Evolutionary conservation across 1,284 basidiomycete species (phyloP), one percentile per base, ranked within the genome.

Genomic region (Fomitopsis schrenkii): DNA sequence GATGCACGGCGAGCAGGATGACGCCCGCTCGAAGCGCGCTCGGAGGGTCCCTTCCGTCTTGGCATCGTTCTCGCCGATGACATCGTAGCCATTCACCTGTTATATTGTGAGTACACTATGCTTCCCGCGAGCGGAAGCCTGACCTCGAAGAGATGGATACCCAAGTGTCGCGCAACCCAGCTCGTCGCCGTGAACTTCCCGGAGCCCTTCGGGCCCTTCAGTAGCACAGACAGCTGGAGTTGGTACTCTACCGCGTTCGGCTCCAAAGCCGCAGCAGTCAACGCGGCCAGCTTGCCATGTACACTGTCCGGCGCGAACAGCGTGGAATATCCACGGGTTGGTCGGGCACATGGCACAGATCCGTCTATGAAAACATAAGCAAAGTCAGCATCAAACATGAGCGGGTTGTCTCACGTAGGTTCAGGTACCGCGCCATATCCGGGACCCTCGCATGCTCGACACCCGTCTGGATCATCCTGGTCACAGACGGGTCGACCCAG

Each of bases 71-170:
- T 98, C 96, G 1, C 89, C 91, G 12, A 97, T 71, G 14, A 97
- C 72, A 61, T 94, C 87, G 70, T 89, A 98, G 72, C 94, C 96
- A 66, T 97, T 89, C 48, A 97, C 79, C 93, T 95, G 59, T 8
- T 52, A 8, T n/a, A 36, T 17, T 8, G 28, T 5, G 7, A 17
- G 22, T 30, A 19, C 41, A 42, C 19, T 10, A 33, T 35, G 1
- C 7, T 4, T 44, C 17, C 3, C 12, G 12, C 14, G 12, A 55
- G 28, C 56, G 33, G 28, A 52, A 45, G 7, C 61, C 79, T 67
- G 59, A 93, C 94, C 79, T 95, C 92, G 12, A 94, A 78, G 0
- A 95, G 63, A 73, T 95, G 94, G 61, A 96, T 80, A 7, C 92
- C 93, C 2, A 92, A 74, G 5, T 74, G 70, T 53, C 83, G 80